Evolutionary conservation across 208 protist species (phyloP), one percentile per base, ranked within the genome.

Genomic region (Leishmania tarentolae): DNA sequence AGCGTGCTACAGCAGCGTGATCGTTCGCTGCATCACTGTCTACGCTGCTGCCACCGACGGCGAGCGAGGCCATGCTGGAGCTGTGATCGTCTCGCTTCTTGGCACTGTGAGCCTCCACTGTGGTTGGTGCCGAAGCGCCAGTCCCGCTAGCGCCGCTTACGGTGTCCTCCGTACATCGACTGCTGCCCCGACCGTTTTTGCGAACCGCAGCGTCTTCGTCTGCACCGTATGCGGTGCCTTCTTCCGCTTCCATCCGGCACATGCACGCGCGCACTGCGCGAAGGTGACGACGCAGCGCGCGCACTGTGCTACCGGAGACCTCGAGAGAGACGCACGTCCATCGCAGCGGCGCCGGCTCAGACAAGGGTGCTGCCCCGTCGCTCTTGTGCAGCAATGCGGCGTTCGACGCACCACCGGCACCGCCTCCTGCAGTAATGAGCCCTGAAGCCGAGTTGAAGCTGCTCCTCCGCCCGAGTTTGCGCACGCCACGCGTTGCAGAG

Each of bases 271-370:
- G 82, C 17, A 86, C 78, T 17, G 68, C 65, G 17, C 75, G 74
- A 44, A 86, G 82, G 74, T 86, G 78, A 11, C 82, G 82, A 13
- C 78, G 82, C 42, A 86, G 77, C 3, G 37, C 69, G 13, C 59
- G 72, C 42, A 86, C 17, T 42, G 78, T 65, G 47, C 63, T 61
- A 63, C 65, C 66, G 63, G 71, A 65, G 44, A 86, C 35, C 73
- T 82, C 82, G 24, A 86, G 28, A 28, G 82, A 86, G 8, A 86
- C 68, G 68, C 73, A 86, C 56, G 56, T 50, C 82, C 82, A 86
- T 35, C 82, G 77, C 57, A 82, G 78, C 50, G 82, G 50, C 28
- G 52, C 47, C n/a, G 68, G 71, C 21, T 79, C 76, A 40, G 31
- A 72, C 6, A 44, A 44, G 1, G n/a, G 50, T 31, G n/a, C 75